phyloP scores from a whole-genome alignment of 805 yeast genomes.

The Lachancea sp. region DNA sequence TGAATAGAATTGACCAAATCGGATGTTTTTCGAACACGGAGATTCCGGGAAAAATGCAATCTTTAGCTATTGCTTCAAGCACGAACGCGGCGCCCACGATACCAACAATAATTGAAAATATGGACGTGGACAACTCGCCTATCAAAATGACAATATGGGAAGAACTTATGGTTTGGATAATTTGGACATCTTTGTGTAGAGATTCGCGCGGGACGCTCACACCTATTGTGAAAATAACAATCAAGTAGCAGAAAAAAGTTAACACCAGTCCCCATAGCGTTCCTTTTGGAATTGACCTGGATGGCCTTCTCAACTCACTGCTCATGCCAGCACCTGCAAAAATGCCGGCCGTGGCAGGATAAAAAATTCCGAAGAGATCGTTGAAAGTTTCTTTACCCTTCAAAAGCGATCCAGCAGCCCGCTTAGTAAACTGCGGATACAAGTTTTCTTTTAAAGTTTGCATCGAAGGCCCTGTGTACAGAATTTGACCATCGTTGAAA shows the following conservation, averaged over 20 bases:
- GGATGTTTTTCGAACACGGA: constrained; percentile 60
- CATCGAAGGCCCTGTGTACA: constrained; percentile 73
- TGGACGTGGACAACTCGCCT: constrained; percentile 89
- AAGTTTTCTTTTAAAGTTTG: constrained; percentile 58
- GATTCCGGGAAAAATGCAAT: constrained; percentile 78
- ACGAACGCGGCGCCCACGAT: constrained; percentile 92
- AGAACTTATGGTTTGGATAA: constrained; percentile 74
- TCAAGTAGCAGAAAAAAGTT: constrained; percentile 68
- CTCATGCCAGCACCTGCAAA: constrained; percentile 99
- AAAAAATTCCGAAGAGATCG: constrained; percentile 87
- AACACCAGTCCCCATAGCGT: constrained; percentile 75
- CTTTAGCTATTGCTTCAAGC: constrained; percentile 85
- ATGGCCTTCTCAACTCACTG: constrained; percentile 82
- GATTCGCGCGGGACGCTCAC: constrained; percentile 72
- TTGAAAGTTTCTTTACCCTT: constrained; percentile 64
- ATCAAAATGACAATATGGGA: constrained; percentile 61
- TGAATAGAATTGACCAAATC: constrained; percentile 55
- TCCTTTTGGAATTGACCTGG: constrained; percentile 88
- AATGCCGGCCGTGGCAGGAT: constrained; percentile 98
- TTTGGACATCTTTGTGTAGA: constrained; percentile 71
- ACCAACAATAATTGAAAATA: constrained; percentile 92
- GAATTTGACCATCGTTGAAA: constrained; percentile 44
- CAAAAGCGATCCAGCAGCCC: constrained; percentile 85
- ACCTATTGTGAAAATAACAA: constrained; percentile 81
- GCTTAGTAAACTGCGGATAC: constrained; percentile 73